A percentile compares a stretch with the other conserved stretches of the same genome.
phyloP scores from a whole-genome alignment of 1,284 basidiomycete genomes.

The Pterula multifida region DNA sequence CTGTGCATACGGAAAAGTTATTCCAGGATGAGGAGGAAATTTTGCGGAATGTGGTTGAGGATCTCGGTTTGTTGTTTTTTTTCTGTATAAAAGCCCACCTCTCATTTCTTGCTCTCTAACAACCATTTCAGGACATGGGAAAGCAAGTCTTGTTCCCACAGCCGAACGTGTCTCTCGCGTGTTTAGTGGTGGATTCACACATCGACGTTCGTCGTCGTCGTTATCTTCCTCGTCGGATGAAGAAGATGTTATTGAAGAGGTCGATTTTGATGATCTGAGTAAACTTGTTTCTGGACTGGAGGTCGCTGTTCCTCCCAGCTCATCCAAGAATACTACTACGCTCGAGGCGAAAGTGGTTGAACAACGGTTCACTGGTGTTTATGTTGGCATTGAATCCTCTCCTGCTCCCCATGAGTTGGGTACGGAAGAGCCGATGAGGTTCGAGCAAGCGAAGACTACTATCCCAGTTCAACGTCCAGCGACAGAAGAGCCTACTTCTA shows the following conservation, averaged over 20 bases:
- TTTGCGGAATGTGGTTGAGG: conserved; percentile 39
- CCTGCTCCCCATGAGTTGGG: no score
- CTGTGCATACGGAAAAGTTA: conserved; percentile 38
- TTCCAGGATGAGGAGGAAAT: conserved; percentile 61
- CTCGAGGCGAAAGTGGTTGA: background rate
- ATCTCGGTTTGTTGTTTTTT: conserved; percentile 29
- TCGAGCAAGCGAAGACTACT: background rate
- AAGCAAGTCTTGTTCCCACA: conserved; percentile 50
- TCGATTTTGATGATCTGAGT: conserved; percentile 51
- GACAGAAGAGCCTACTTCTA: background rate
- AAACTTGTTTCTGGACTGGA: conserved; percentile 25
- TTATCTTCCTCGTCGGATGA: conserved; percentile 19
- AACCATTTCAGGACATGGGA: conserved; percentile 26
- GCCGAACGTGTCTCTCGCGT: conserved; percentile 48
- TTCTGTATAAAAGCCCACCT: background rate
- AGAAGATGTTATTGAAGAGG: conserved; percentile 40
- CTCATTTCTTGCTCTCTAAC: background rate
- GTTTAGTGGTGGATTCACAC: conserved; percentile 29
- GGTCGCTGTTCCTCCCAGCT: no score
- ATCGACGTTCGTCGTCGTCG: conserved; percentile 16
- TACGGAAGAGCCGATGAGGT: background rate
- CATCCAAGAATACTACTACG: background rate
- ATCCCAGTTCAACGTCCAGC: background rate
- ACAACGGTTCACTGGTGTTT: background rate
- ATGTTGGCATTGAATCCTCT: no score